Evolutionary conservation across 2,329 filamentous ascomycete genomes (phyloP).

Genomic region (Aurifilum marmelostoma): DNA sequence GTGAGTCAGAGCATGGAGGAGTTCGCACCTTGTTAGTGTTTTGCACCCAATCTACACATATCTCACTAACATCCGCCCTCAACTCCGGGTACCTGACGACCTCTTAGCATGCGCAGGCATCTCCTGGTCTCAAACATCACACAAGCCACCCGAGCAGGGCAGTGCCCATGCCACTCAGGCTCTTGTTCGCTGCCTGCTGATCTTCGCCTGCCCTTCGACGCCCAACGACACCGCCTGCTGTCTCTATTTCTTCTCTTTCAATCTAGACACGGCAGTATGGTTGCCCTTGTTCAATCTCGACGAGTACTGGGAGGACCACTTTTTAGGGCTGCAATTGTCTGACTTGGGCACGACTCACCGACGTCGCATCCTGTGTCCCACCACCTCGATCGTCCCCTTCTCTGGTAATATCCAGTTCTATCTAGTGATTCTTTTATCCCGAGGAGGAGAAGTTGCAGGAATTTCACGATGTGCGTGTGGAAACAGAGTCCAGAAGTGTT

Average conservation of each 20-base stretch:
- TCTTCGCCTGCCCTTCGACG: neutral
- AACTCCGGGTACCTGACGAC: neutral
- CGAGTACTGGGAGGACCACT: neutral
- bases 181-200: neutral
- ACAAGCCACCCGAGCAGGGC: neutral
- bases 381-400: neutral
- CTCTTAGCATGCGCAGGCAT: neutral
- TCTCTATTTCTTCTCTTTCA: neutral
- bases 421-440: too few species aligned
- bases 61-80: neutral
- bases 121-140: neutral
- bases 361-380: neutral
- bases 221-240: conserved; percentile 1
- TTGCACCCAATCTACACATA: neutral
- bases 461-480: too few species aligned
- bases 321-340: neutral
- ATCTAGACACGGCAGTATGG: neutral
- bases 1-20: neutral
- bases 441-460: too few species aligned
- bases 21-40: neutral
- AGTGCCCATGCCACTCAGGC: neutral
- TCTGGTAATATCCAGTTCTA: too few species aligned
- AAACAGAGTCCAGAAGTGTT: too few species aligned
- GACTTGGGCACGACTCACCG: neutral
- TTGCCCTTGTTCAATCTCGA: neutral